Conservation (phyloP, 768 basidiomycete genomes). For the Suillus subaureus region DNA sequence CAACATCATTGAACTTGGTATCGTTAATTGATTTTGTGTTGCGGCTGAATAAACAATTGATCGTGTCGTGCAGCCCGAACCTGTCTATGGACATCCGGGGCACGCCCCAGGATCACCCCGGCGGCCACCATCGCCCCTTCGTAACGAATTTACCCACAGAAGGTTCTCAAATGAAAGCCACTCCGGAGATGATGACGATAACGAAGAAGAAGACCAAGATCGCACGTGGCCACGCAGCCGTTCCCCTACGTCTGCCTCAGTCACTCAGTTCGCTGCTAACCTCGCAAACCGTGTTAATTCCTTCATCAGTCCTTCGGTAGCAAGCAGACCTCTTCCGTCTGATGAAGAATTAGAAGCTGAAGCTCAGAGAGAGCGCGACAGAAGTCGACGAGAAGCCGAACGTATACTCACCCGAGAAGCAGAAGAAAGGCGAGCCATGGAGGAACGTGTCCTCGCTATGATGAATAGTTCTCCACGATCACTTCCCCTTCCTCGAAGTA, state of each 20-base stretch:
- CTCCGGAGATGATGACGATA: constrained; percentile 43
- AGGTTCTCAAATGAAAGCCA: constrained; percentile 55
- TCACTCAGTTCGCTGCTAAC: constrained; percentile 72
- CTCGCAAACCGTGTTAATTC: constrained; percentile 76
- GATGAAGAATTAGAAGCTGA: constrained; percentile 85
- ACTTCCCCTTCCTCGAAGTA: constrained; percentile 61
- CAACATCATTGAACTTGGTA: constrained; percentile 45
- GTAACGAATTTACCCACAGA: constrained; percentile 57
- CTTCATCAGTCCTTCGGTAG: constrained; percentile 56
- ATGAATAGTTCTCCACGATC: constrained; percentile 45
- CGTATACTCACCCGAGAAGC: constrained; percentile 73
- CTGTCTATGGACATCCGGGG: constrained; percentile 40
- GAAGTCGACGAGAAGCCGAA: constrained; percentile 77
- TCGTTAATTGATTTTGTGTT: constrained; percentile 14
- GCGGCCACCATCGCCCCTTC: constrained; percentile 72
- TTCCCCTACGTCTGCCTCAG: constrained; percentile 67
- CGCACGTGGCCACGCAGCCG: constrained; percentile 37
- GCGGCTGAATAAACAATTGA: constrained; percentile 13
- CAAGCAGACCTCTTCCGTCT: constrained; percentile 51
- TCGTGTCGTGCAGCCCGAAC: constrained; percentile 41
- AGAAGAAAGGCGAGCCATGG: constrained; percentile 64
- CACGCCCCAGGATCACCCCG: constrained; percentile 26
- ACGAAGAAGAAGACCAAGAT: constrained; percentile 27
- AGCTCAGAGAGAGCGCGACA: constrained; percentile 75
- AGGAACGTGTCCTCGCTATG: constrained; percentile 80